Conservation (phyloP, 2,329 filamentous ascomycete genomes). For the Colletotrichum orchidophilum region DNA sequence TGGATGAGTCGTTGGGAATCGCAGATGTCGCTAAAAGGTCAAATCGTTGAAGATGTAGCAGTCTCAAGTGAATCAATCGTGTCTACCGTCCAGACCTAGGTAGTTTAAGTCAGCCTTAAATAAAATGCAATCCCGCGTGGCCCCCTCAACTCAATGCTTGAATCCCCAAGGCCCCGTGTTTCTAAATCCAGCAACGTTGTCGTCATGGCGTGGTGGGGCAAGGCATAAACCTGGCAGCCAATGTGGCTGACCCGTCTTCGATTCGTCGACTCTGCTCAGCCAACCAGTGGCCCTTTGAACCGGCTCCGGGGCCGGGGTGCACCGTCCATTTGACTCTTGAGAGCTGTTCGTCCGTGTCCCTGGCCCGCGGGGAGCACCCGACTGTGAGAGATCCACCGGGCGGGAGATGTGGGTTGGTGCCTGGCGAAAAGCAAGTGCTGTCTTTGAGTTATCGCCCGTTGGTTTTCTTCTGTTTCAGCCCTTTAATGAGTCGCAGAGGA, state of each 20-base stretch:
- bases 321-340: not conserved
- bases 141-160: conserved; percentile 6
- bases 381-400: not conserved
- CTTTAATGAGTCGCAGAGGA: not conserved
- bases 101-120: conserved; percentile 18
- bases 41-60: not conserved
- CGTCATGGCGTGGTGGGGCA: conserved; percentile 28
- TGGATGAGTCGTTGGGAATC: not conserved
- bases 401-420: conserved; percentile 8
- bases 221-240: not conserved
- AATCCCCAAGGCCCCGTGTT: conserved; percentile 24
- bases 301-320: not conserved
- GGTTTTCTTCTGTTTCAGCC: not conserved
- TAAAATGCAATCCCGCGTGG: not conserved
- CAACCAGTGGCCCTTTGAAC: conserved; percentile 16
- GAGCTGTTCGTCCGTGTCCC: not conserved
- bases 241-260: conserved; percentile 21
- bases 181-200: conserved; percentile 26
- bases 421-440: not conserved
- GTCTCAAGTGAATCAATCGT: not conserved
- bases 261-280: conserved; percentile 18
- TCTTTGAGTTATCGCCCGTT: not conserved
- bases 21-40: not conserved
- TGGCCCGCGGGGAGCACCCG: not conserved
- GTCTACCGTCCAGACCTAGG: conserved; percentile 8